Evolutionary conservation across 257 asterid genomes (phyloP), one percentile per base, ranked within the genome.

Genomic region (Solanum chiquidenum): DNA sequence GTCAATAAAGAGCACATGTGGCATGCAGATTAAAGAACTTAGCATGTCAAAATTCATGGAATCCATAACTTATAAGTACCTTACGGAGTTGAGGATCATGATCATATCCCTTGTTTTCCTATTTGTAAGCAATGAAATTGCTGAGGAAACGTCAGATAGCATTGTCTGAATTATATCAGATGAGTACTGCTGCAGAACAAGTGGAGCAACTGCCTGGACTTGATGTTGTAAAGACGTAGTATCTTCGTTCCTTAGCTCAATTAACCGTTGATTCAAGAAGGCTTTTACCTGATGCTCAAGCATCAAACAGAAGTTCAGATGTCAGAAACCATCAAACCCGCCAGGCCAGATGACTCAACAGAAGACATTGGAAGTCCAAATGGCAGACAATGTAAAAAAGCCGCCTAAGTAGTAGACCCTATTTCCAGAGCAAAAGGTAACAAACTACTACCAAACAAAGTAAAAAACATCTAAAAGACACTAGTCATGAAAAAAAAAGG

Each of bases 181-280:
- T 85, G 93, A 60, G 88, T 93, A 97, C 86, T 95, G 99, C 92
- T 97, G 99, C 89, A 97, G 97, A 85, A 95, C 96, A 86, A 90
- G 92, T 44, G 99, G 98, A 89, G 99, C 98, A 85, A 94, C 98
- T 55, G 99, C 89, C 91, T 97, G 99, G 87, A 97, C 98, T 94
- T 95, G 99, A 90, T 97, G 98, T 91, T 95, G 99, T 84, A 97
- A 91, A 49, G 99, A 94, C 84, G 94, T 87, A 69, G 96, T 95
- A 90, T 97, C 98, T 90, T 93, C 94, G 93, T 92, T 95, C 37
- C 95, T 94, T 92, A 94, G 92, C 88, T 95, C 99, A 88, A 94
- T 94, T 80, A 93, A 87, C 73, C 99, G 92, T 72, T 97, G 99
- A 90, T 95, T 93, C 90, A 97, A 90, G 92, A 97, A 95, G 87